phyloP scores from a whole-genome alignment of 768 basidiomycete genomes.

The Cystofilobasidium ferigula region DNA sequence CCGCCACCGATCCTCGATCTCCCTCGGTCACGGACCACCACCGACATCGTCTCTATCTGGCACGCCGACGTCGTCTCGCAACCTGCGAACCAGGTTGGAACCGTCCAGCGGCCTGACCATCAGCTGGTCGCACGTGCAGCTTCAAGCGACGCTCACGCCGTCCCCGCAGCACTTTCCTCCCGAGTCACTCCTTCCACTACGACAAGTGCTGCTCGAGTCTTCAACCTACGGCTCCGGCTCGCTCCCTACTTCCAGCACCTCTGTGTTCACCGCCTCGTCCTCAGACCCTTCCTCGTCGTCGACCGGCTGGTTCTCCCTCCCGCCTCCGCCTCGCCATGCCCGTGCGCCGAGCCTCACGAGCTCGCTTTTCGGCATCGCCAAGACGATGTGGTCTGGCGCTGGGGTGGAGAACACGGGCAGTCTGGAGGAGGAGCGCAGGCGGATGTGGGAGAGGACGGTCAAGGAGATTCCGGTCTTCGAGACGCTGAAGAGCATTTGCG shows the following conservation, averaged over 20 bases:
- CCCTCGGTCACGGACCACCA: slow-evolving; percentile 18
- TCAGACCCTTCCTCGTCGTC: neutral
- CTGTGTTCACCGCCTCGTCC: neutral
- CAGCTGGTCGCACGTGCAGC: slow-evolving; percentile 25
- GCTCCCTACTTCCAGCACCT: slow-evolving; percentile 7
- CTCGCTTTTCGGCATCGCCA: slow-evolving; percentile 35
- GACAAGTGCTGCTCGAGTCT: slow-evolving; percentile 21
- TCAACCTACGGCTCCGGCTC: slow-evolving; percentile 18
- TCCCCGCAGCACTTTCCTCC: slow-evolving; percentile 23
- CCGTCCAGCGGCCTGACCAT: slow-evolving; percentile 2
- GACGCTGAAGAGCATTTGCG: slow-evolving; percentile 73
- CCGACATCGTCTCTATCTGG: neutral
- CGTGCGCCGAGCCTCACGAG: slow-evolving; percentile 36
- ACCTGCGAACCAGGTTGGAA: neutral
- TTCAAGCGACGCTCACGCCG: slow-evolving; percentile 17
- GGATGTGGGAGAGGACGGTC: slow-evolving; percentile 35
- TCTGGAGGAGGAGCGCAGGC: slow-evolving; percentile 40
- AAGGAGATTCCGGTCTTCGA: slow-evolving; percentile 66
- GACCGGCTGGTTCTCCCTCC: slow-evolving; percentile 18
- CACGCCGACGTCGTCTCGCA: neutral
- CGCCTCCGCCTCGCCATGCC: slow-evolving; percentile 28
- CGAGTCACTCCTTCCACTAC: slow-evolving; percentile 21
- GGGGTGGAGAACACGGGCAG: slow-evolving; percentile 31
- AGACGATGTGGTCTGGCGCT: slow-evolving; percentile 34
- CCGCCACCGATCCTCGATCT: slow-evolving; percentile 1